Conservation (phyloP, 805 yeast species). For the Starmerella khaoyaiensis region DNA sequence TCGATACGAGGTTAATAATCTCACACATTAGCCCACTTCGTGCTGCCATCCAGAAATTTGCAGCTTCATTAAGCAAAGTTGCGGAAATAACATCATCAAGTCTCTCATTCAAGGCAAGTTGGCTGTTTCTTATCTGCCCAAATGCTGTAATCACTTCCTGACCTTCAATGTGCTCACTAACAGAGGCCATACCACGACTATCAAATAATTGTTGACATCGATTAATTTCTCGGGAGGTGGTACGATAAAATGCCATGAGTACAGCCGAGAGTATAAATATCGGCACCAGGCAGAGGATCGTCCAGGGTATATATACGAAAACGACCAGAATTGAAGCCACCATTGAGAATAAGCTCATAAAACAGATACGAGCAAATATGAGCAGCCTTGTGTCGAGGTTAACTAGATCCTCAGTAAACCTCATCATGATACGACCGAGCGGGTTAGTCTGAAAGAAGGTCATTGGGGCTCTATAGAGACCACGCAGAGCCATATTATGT, state of each 20-base stretch:
- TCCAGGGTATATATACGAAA: constrained; percentile 57
- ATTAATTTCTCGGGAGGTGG: constrained; percentile 59
- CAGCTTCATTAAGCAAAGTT: constrained; percentile 44
- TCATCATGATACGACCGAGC: constrained; percentile 51
- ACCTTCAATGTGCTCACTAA: constrained; percentile 56
- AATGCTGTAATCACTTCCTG: constrained; percentile 51
- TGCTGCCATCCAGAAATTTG: constrained; percentile 60
- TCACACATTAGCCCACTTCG: constrained; percentile 45
- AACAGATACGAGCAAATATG: constrained; percentile 12
- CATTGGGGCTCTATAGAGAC: constrained; percentile 64
- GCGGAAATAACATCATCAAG: constrained; percentile 54
- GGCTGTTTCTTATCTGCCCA: constrained; percentile 34
- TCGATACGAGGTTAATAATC: constrained; percentile 37
- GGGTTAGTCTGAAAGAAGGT: constrained; percentile 72
- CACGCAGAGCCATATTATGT: constrained; percentile 46
- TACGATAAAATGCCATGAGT: constrained; percentile 41
- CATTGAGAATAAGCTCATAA: constrained; percentile 39
- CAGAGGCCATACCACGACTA: constrained; percentile 54
- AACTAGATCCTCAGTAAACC: constrained; percentile 80
- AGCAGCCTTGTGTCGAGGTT: constrained; percentile 63
- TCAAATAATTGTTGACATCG: constrained; percentile 60
- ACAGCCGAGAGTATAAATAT: constrained; percentile 33
- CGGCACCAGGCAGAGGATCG: constrained; percentile 47
- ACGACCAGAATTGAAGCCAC: constrained; percentile 52
- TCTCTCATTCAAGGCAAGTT: constrained; percentile 32